Evolutionary conservation across 106 monocot genomes (phyloP).

Genomic region (Acanthochlamys bracteata): DNA sequence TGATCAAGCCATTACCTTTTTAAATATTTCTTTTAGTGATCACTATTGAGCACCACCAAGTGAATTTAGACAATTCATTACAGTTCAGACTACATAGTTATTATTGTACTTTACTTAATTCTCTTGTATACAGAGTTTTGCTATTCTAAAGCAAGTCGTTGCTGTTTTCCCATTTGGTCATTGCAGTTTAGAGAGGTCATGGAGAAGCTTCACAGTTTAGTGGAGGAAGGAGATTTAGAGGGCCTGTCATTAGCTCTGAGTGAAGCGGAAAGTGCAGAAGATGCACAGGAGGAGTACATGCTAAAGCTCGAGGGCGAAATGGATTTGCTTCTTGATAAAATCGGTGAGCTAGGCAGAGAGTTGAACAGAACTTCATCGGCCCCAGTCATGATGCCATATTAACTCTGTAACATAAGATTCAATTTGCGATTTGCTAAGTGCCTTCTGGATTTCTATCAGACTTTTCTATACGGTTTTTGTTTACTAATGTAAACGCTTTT

Average conservation of each 20-base stretch:
- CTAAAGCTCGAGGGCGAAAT: slow-evolving; percentile 66
- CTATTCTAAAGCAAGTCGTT: too few species aligned
- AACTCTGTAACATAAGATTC: not conserved
- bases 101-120: too few species aligned
- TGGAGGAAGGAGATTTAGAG: slow-evolving; percentile 61
- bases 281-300: slow-evolving; percentile 65
- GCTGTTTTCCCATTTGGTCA: not conserved
- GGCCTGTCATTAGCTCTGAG: slow-evolving; percentile 36
- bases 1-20: too few species aligned
- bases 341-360: slow-evolving; percentile 55
- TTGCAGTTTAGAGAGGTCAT: slow-evolving; percentile 49
- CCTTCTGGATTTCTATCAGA: too few species aligned
- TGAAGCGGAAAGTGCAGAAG: slow-evolving; percentile 50
- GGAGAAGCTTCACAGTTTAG: slow-evolving; percentile 48
- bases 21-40: too few species aligned
- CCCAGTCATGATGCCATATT: slow-evolving; percentile 25
- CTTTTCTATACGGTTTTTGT: too few species aligned
- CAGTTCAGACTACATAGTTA: too few species aligned
- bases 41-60: too few species aligned
- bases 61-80: too few species aligned
- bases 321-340: slow-evolving; percentile 46
- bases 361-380: slow-evolving; percentile 38
- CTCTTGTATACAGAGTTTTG: too few species aligned
- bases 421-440: too few species aligned
- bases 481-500: too few species aligned